Percentiles rank a stretch among this genome's conserved stretches.
These are phyloP conservation scores for Zymoseptoria pseudotritici DNA, from an alignment of 2,329 filamentous ascomycete genomes.

Conservation along the genomic window DNA sequence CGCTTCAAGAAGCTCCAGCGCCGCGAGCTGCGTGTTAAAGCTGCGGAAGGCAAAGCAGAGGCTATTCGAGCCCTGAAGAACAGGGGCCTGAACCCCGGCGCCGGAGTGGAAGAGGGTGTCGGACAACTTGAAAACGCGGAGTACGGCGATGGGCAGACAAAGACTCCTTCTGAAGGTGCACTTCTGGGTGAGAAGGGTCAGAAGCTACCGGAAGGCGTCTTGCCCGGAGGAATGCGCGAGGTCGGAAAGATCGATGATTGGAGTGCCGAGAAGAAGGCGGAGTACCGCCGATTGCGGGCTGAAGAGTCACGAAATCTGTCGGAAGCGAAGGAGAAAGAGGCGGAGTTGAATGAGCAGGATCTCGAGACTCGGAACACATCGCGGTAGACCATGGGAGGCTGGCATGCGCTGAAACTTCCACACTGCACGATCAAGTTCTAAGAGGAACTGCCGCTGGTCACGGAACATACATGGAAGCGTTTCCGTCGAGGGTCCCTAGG, in stretches of 20 bases:
- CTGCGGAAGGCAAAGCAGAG: conserved; percentile 24
- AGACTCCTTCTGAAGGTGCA: conserved; percentile 16
- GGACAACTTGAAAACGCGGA: conserved; percentile 22
- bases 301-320: conserved; percentile 22
- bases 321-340: conserved; percentile 22
- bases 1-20: conserved; percentile 50
- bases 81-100: conserved; percentile 25
- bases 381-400: neutral
- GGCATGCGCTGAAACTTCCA: neutral
- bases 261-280: conserved; percentile 23
- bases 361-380: conserved; percentile 13
- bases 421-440: neutral
- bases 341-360: conserved; percentile 15
- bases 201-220: conserved; percentile 27
- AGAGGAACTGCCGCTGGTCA: neutral
- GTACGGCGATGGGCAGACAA: conserved; percentile 15
- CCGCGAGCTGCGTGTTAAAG: conserved; percentile 21
- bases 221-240: conserved; percentile 26
- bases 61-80: conserved; percentile 22
- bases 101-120: conserved; percentile 22
- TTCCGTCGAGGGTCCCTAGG: neutral
- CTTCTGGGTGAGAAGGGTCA: conserved; percentile 26
- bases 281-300: conserved; percentile 20
- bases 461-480: neutral
- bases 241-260: conserved; percentile 25